Evolutionary conservation across 108 stramenopile genomes (phyloP).

Genomic region (Cyclotella choctawhatcheeana): DNA sequence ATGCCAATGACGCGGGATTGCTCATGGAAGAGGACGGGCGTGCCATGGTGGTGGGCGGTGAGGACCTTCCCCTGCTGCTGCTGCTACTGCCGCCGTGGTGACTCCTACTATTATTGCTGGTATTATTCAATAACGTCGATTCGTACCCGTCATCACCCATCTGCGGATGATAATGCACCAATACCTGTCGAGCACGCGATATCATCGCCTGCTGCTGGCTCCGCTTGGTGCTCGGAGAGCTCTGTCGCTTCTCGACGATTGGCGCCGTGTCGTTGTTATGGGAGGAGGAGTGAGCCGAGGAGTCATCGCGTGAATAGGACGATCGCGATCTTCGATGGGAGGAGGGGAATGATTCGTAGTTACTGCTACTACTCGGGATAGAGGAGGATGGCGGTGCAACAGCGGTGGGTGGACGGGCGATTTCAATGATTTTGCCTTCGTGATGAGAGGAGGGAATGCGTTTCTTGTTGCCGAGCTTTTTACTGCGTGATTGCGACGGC

Average conservation of each 20-base stretch:
- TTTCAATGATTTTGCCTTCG: constrained; percentile 13
- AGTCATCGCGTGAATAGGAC: not conserved
- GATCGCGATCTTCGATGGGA: not conserved
- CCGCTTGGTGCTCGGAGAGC: too few relatives aligned
- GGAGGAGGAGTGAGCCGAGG: not conserved
- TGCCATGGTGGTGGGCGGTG: constrained; percentile 6
- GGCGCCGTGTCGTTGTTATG: not conserved
- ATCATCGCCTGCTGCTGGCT: too few relatives aligned
- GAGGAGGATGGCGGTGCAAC: not conserved
- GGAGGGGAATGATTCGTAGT: constrained; percentile 16
- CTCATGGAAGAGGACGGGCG: too few relatives aligned
- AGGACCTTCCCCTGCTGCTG: not conserved
- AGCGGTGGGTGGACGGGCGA: not conserved
- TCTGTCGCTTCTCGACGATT: too few relatives aligned
- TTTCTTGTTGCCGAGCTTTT: not conserved
- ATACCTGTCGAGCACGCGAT: constrained; percentile 23
- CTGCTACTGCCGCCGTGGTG: not conserved
- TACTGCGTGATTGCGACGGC: not conserved
- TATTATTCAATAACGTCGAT: constrained; percentile 37
- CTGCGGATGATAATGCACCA: constrained; percentile 58
- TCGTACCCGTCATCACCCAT: constrained; percentile 53
- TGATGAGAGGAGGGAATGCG: not conserved
- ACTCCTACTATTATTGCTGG: not conserved
- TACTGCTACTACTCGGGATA: not conserved
- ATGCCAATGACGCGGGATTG: too few relatives aligned